Base-by-base conservation (phyloP, 2,329 filamentous ascomycete species). In the Curvularia verruculosa region DNA sequence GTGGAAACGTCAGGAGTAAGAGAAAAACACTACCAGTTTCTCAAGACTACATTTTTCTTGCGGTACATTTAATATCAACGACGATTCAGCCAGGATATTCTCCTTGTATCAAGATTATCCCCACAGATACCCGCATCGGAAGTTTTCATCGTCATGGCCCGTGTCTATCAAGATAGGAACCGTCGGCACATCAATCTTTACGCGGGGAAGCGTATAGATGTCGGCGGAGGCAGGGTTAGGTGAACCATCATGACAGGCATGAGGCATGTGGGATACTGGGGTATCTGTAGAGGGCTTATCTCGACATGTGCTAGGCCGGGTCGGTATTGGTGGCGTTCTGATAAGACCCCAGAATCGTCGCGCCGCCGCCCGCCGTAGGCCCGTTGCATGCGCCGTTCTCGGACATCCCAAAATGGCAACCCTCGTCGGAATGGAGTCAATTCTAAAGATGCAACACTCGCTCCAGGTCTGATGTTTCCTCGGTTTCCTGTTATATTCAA, bases 311-410 rank as follows among this genome's bases (percentile, higher is more conserved):
- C 54, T 61, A 61, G 41, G 10, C 24, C 23, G 1, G 29, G 46
- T 40, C 21, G 6, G 48, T 43, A 1, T 48, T 59, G 52, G 54
- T 44, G 26, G 9, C 3, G 24, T 24, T 45, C 44, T 56, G 64
- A 66, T 66, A 66, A 63, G 52, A 48, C 44, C 24, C 43, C 43
- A 40, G 39, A 57, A 23, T 53, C 19, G 34, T 55, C 54, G 58
- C 59, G 55, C 55, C 46, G 46, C 44, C 54, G 44, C 54, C 49
- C 59, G 55, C 59, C 65, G 59, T 24, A 58, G 63, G 65, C 61
- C 57, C 52, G 58, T 41, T 54, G 57, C 60, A 61, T 57, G 31
- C 37, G 15, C 49, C 54, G 23, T 47, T 36, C 23, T 39, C 54
- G 54, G 49, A 37, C 41, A 36, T 12, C 31, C 28, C 26, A 21